A percentile compares a stretch with the other conserved stretches of the same genome.
Conservation (phyloP, 106 monocot genomes). For the Apostasia ramifera region DNA sequence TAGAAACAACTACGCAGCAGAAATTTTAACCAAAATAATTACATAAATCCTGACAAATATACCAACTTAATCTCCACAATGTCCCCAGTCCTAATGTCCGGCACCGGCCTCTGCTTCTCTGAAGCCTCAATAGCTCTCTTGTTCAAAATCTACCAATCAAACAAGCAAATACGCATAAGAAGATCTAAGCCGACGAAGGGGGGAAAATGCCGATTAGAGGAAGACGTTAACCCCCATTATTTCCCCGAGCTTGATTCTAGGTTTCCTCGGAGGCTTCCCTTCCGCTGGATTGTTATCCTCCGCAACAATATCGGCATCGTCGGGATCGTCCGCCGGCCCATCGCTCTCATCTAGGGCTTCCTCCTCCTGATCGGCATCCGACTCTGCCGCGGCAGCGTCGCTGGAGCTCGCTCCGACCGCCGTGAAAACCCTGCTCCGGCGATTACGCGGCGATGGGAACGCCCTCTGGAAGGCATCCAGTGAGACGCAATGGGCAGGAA, state of each 20-base stretch:
- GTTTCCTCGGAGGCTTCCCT: slow-evolving; percentile 32
- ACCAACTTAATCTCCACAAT: slow-evolving; percentile 70
- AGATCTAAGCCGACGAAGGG: no score
- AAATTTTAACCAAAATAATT: neutral
- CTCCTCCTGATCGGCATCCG: neutral
- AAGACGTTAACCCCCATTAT: slow-evolving; percentile 55
- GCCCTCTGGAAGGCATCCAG: neutral
- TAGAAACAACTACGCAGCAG: neutral
- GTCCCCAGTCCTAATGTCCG: slow-evolving; percentile 62
- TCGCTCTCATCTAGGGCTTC: neutral
- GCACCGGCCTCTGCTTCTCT: slow-evolving; percentile 51
- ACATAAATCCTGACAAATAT: neutral
- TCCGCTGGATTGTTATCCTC: slow-evolving; percentile 17
- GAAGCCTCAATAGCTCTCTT: slow-evolving; percentile 58
- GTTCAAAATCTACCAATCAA: slow-evolving; percentile 47
- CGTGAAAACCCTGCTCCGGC: slow-evolving; percentile 1
- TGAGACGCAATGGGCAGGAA: neutral
- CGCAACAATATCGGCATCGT: neutral
- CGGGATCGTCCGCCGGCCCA: neutral
- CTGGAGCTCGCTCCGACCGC: neutral
- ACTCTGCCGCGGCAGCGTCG: neutral
- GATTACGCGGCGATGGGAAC: neutral
- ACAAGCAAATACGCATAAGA: neutral
- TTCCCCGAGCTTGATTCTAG: slow-evolving; percentile 59
- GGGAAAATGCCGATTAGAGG: neutral